These are phyloP conservation scores for Pichia sporocuriosa DNA, from an alignment of 805 yeast genomes.

Conservation along the genomic window DNA sequence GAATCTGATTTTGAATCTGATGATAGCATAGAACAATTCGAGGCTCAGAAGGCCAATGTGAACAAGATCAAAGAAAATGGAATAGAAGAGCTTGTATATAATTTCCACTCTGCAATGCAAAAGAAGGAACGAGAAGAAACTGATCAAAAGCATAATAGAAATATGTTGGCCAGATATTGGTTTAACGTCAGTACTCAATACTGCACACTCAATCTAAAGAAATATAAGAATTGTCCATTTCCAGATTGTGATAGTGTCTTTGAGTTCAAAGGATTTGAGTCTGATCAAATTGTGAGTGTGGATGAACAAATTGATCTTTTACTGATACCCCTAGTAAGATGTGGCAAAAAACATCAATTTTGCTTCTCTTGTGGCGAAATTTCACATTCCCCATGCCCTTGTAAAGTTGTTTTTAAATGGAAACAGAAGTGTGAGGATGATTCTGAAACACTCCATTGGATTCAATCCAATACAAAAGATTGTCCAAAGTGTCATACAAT, in stretches of 20 bases:
- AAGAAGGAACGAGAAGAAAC: slow-evolving; percentile 20
- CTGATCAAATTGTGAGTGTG: slow-evolving; percentile 21
- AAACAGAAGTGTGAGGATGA: slow-evolving; percentile 74
- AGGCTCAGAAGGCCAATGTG: neutral
- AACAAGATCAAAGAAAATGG: too few species aligned
- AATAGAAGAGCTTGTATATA: slow-evolving; percentile 11
- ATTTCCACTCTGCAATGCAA: slow-evolving; percentile 20
- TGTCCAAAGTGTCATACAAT: slow-evolving; percentile 78
- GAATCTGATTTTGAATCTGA: slow-evolving; percentile 5
- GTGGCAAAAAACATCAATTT: slow-evolving; percentile 61
- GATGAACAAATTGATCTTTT: slow-evolving; percentile 22
- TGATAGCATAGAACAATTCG: slow-evolving; percentile 10
- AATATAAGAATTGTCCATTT: slow-evolving; percentile 74
- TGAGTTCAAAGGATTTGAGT: slow-evolving; percentile 28
- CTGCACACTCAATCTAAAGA: slow-evolving; percentile 43
- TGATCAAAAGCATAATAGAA: slow-evolving; percentile 19
- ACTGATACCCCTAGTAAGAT: slow-evolving; percentile 60
- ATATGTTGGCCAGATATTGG: slow-evolving; percentile 35
- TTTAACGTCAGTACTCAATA: slow-evolving; percentile 39
- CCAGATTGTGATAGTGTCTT: slow-evolving; percentile 68
- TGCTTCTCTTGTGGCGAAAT: slow-evolving; percentile 69
- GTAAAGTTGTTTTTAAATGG: slow-evolving; percentile 66
- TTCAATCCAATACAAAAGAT: slow-evolving; percentile 70
- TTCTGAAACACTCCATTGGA: slow-evolving; percentile 84
- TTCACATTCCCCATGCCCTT: slow-evolving; percentile 81